phyloP scores from a whole-genome alignment of 2,329 filamentous ascomycete genomes.

The Hypoxylon sp. region DNA sequence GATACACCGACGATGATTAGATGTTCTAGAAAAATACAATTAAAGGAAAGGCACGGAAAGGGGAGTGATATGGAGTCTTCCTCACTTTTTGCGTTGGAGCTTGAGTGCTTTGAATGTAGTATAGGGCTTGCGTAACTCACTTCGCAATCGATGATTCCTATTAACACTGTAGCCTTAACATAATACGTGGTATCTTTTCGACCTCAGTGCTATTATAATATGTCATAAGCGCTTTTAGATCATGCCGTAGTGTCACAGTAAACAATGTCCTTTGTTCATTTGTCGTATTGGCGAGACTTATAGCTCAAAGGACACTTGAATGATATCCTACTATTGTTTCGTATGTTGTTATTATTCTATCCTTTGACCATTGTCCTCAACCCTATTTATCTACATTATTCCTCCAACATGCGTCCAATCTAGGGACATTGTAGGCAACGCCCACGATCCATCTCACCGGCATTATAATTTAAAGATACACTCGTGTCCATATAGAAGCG shows the following conservation, averaged over 20 bases:
- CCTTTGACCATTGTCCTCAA: not conserved
- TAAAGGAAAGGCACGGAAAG: conserved; percentile 31
- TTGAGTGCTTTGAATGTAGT: conserved; percentile 15
- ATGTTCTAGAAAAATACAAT: conserved; percentile 10
- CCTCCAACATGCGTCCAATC: not conserved
- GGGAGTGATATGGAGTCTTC: conserved; percentile 28
- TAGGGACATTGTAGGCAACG: not conserved
- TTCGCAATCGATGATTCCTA: conserved; percentile 18
- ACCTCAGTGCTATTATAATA: not conserved
- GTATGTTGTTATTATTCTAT: not conserved
- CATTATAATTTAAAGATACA: too few relatives aligned
- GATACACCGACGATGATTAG: conserved; percentile 54
- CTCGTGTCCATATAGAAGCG: too few relatives aligned
- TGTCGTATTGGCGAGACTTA: not conserved
- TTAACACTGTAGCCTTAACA: not conserved
- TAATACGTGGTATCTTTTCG: not conserved
- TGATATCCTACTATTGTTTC: not conserved
- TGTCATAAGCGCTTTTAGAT: not conserved
- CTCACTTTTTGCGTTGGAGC: not conserved
- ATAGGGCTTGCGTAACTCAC: conserved; percentile 18
- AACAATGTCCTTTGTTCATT: conserved; percentile 21
- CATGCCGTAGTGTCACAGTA: not conserved
- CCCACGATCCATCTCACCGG: too few relatives aligned
- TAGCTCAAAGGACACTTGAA: not conserved
- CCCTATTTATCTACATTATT: not conserved